A percentile compares a stretch with the other conserved stretches of the same genome.
Evolutionary conservation across 345 rosid species (phyloP).

Genomic region (Citrus hindsii): DNA sequence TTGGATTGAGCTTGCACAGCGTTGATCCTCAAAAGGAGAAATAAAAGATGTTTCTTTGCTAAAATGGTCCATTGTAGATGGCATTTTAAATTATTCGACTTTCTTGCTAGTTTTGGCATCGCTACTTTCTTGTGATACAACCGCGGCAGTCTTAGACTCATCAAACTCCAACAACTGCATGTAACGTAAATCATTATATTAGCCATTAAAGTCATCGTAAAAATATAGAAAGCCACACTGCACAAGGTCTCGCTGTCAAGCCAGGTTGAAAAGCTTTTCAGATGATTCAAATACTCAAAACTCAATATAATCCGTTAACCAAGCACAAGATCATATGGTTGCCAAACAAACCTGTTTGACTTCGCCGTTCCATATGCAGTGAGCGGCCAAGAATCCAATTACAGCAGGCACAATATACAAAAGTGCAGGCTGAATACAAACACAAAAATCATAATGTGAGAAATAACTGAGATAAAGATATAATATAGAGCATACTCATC

Average conservation of each 20-base stretch:
- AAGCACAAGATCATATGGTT: too few relatives aligned
- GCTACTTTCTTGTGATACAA: conserved; percentile 24
- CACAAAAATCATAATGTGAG: neutral
- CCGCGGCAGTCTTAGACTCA: conserved; percentile 44
- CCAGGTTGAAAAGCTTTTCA: neutral
- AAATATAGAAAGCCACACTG: neutral
- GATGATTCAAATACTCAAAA: neutral
- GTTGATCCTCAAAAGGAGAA: neutral
- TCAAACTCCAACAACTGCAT: conserved; percentile 91
- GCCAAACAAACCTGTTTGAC: conserved; percentile 79
- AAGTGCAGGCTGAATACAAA: conserved; percentile 81
- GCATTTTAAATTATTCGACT: conserved; percentile 26
- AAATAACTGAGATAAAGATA: neutral
- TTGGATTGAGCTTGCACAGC: conserved; percentile 2
- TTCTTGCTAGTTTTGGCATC: conserved; percentile 41
- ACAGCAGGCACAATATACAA: conserved; percentile 92
- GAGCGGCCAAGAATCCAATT: conserved; percentile 88
- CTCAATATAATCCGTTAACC: neutral
- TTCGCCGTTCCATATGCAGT: conserved; percentile 90
- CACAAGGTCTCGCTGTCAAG: neutral
- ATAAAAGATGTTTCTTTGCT: conserved; percentile 11
- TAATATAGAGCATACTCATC: too few relatives aligned
- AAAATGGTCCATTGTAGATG: conserved; percentile 9
- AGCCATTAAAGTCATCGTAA: neutral
- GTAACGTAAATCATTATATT: neutral